A percentile compares a stretch with the other conserved stretches of the same genome.
phyloP scores from a whole-genome alignment of 2,329 filamentous ascomycete species.

The Metarhizium album region DNA sequence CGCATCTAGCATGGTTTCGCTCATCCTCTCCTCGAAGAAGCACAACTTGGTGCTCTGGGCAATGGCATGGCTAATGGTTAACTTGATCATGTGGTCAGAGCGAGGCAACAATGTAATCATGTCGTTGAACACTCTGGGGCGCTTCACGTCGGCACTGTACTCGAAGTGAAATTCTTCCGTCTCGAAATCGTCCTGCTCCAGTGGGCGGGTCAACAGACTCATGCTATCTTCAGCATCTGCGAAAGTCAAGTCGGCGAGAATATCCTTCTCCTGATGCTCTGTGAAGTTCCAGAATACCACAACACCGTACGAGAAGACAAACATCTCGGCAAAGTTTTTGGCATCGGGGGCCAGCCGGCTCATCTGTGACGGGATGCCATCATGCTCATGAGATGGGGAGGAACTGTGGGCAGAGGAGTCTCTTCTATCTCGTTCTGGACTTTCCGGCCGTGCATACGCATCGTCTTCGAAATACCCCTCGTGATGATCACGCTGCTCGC shows the following conservation, averaged over 20 bases:
- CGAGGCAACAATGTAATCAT: conserved; percentile 95
- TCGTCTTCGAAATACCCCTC: conserved; percentile 84
- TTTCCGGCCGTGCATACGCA: conserved; percentile 32
- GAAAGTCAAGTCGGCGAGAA: conserved; percentile 89
- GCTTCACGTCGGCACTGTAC: conserved; percentile 76
- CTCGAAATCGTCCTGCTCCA: conserved; percentile 86
- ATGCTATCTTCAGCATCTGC: conserved; percentile 54
- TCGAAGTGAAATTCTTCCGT: conserved; percentile 98
- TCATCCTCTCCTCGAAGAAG: conserved; percentile 95
- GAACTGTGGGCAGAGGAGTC: conserved; percentile 22
- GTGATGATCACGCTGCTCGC: conserved; percentile 78
- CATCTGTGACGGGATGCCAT: conserved; percentile 36
- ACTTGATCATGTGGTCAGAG: conserved; percentile 94
- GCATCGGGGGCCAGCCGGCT: conserved; percentile 57
- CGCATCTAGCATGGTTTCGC: conserved; percentile 82
- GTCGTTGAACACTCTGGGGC: conserved; percentile 92
- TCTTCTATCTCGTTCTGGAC: conserved; percentile 20
- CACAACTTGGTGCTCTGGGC: conserved; percentile 94
- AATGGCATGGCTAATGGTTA: conserved; percentile 95
- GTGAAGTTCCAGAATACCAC: conserved; percentile 99
- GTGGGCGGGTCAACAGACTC: conserved; percentile 64
- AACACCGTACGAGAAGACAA: conserved; percentile 93
- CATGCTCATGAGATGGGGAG: conserved; percentile 13
- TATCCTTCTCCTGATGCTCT: conserved; percentile 90
- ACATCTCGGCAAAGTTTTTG: conserved; percentile 85